Conservation (phyloP, 306 rosid genomes). For the Hippophae rhamnoides region DNA sequence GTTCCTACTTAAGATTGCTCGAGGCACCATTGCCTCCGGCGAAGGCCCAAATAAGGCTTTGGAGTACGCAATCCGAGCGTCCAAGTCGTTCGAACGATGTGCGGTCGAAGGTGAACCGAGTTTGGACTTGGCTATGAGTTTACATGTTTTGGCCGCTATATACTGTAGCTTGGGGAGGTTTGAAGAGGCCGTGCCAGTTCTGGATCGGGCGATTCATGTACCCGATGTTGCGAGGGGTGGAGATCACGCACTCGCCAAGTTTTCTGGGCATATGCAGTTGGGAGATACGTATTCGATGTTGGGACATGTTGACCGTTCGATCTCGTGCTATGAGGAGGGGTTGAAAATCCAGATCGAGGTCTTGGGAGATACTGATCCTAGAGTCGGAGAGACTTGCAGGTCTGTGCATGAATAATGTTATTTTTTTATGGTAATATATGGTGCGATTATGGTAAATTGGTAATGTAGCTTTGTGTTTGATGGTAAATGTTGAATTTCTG, state of each 20-base stretch:
- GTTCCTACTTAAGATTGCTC: slow-evolving; percentile 78
- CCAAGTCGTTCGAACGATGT: slow-evolving; percentile 91
- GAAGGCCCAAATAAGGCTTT: slow-evolving; percentile 84
- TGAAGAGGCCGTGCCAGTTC: slow-evolving; percentile 91
- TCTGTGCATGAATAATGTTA: slow-evolving; percentile 2
- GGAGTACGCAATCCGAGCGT: slow-evolving; percentile 74
- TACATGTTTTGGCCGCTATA: slow-evolving; percentile 90
- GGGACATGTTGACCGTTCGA: slow-evolving; percentile 78
- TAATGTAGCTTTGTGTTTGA: not conserved
- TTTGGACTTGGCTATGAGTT: slow-evolving; percentile 89
- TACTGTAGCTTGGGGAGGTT: slow-evolving; percentile 84
- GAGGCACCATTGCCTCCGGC: slow-evolving; percentile 88
- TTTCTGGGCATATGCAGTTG: slow-evolving; percentile 90
- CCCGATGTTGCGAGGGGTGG: slow-evolving; percentile 51
- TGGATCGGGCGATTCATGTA: slow-evolving; percentile 79
- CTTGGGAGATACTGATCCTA: slow-evolving; percentile 82
- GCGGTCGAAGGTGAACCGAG: slow-evolving; percentile 71
- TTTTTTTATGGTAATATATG: not conserved
- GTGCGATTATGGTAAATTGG: not conserved
- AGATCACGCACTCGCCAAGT: slow-evolving; percentile 93
- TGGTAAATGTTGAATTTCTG: not conserved
- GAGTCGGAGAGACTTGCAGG: slow-evolving; percentile 98
- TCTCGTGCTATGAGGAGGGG: slow-evolving; percentile 74
- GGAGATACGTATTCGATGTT: slow-evolving; percentile 97
- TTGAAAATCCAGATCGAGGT: slow-evolving; percentile 92